Conservation (phyloP, 345 rosid genomes). For the Luvunga scandens region DNA sequence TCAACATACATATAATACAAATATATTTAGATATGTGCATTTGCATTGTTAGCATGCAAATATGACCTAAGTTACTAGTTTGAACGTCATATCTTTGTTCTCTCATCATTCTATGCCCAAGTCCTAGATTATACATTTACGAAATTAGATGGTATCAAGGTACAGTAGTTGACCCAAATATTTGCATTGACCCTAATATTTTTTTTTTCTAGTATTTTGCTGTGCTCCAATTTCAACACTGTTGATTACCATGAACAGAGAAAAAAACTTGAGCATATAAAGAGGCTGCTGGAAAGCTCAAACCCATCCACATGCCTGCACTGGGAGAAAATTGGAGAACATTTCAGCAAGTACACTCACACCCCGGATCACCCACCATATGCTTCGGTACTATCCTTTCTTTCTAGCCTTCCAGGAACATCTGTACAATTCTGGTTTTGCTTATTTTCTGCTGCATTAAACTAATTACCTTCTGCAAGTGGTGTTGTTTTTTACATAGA, state of each 20-base stretch:
- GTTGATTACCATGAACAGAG: background rate
- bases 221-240: background rate
- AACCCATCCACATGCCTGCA: background rate
- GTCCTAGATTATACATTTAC: background rate
- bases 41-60: background rate
- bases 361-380: slow-evolving; percentile 19
- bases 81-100: background rate
- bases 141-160: background rate
- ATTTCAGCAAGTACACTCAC: background rate
- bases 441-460: background rate
- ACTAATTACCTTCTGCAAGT: background rate
- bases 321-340: background rate
- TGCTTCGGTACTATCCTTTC: slow-evolving; percentile 10
- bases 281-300: slow-evolving; percentile 1
- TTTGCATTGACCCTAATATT: background rate
- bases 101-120: background rate
- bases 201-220: background rate
- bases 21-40: background rate
- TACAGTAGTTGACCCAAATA: background rate
- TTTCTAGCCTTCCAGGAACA: background rate
- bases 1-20: background rate
- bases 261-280: background rate
- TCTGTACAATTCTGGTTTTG: background rate
- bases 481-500: background rate
- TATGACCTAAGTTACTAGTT: background rate